Conservation (phyloP, 1,139 yeast species). For the Suhomyces kunorum region DNA sequence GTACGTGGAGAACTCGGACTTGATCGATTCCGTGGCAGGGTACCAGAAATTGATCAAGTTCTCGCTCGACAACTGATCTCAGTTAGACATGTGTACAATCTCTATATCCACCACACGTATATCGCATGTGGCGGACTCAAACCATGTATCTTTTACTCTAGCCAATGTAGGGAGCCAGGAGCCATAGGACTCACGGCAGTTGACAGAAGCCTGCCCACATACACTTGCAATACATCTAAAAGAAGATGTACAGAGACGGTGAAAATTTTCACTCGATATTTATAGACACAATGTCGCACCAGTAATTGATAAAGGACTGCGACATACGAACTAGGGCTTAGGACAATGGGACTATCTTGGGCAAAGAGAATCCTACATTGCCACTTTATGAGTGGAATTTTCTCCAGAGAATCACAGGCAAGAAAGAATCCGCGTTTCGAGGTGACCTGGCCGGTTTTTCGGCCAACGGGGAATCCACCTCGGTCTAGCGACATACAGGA, state of each 20-base stretch:
- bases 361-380: no score
- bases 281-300: conserved; percentile 2
- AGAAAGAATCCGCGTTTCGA: no score
- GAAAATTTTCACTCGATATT: conserved; percentile 3
- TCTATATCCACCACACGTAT: conserved; percentile 55
- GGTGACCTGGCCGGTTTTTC: no score
- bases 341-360: neutral
- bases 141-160: conserved; percentile 47
- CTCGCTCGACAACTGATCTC: conserved; percentile 15
- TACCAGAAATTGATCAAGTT: conserved; percentile 50
- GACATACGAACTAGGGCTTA: neutral
- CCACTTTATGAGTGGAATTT: no score
- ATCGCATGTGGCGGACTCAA: conserved; percentile 51
- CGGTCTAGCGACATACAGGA: no score
- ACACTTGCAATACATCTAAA: conserved; percentile 6
- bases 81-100: conserved; percentile 46
- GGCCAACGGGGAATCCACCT: no score
- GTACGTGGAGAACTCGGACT: conserved; percentile 51
- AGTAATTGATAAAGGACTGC: neutral
- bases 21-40: conserved; percentile 56
- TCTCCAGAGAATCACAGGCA: no score
- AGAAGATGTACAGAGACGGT: neutral
- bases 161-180: conserved; percentile 30
- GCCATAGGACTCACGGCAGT: conserved; percentile 13
- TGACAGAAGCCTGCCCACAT: conserved; percentile 1